Conservation (phyloP, 345 rosid genomes). For the Citropsis articulata region DNA sequence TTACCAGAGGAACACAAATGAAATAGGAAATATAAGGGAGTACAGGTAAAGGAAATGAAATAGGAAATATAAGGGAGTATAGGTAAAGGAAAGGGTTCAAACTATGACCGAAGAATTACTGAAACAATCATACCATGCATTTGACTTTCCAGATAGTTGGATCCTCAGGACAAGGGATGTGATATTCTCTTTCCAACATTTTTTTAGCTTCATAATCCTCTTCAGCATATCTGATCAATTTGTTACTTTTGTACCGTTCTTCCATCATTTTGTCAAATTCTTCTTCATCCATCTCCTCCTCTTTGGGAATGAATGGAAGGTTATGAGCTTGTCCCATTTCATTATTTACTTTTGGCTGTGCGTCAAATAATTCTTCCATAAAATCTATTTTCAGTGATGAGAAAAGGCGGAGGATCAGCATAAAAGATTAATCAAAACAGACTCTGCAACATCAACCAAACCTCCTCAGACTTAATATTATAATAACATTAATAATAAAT, state of each 20-base stretch:
- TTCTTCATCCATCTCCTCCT: conserved; percentile 73
- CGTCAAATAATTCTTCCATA: conserved; percentile 44
- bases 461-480: neutral
- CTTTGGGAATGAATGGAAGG: conserved; percentile 63
- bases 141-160: conserved; percentile 90
- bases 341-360: conserved; percentile 39
- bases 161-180: conserved; percentile 46
- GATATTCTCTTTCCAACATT: conserved; percentile 50
- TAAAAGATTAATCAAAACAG: neutral
- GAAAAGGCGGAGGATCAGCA: conserved; percentile 3
- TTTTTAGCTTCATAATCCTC: conserved; percentile 55
- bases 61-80: neutral
- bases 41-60: neutral
- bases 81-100: neutral
- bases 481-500: neutral
- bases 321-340: conserved; percentile 34
- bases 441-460: conserved; percentile 17
- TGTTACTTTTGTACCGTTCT: conserved; percentile 53
- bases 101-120: neutral
- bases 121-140: conserved; percentile 57
- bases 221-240: conserved; percentile 49
- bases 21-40: neutral
- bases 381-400: conserved; percentile 33
- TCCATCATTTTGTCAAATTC: conserved; percentile 87
- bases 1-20: conserved; percentile 5